Base-by-base conservation (phyloP, 164 flowering plant species). In the Chloranthus sessilifolius region DNA sequence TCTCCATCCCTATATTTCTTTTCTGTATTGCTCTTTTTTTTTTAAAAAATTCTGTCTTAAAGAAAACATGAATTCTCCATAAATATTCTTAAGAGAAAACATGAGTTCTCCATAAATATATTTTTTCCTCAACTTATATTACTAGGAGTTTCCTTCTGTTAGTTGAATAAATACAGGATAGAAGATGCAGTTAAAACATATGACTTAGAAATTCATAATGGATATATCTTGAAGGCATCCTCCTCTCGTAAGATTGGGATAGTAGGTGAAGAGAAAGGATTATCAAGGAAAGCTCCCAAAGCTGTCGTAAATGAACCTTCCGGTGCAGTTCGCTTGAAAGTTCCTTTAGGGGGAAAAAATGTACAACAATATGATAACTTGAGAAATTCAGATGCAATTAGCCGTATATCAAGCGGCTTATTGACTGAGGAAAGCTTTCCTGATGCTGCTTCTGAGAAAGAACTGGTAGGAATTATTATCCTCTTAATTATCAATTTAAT, bases 361-460 rank as follows among this genome's bases (percentile, higher is more conserved):
- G 36, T 61, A 24, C 51, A 61, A 39, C 19, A 64, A 14, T 59
- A 53, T 60, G 71, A 67, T 30, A 68, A 70, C 56, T 31, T 63
- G 14, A 72, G 44, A 34, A 66, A 61, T 5, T 72, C 63, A 47
- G 70, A 79, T 61, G 47, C 73, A 35, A 17, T 74, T 5, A 64
- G 60, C 59, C 56, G 37, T 20, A 36, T 78, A 56, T 64, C 85
- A 52, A 64, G 70, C 59, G 71, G 65, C 52, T 59, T 74, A 10
- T 55, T 50, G 27, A 46, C 47, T 55, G 85, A 81, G 37, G 85
- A 81, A 51, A 66, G 40, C 37, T 25, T 68, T 47, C 80, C 85
- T 14, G 81, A 79, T 78, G 96, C 99, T 43, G 57, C 69, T 58
- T 79, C 99, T 30, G 96, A 92, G 78, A 92, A 92, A 69, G 99